phyloP scores from a whole-genome alignment of 2,329 filamentous ascomycete genomes.

The Fusarium sp. region DNA sequence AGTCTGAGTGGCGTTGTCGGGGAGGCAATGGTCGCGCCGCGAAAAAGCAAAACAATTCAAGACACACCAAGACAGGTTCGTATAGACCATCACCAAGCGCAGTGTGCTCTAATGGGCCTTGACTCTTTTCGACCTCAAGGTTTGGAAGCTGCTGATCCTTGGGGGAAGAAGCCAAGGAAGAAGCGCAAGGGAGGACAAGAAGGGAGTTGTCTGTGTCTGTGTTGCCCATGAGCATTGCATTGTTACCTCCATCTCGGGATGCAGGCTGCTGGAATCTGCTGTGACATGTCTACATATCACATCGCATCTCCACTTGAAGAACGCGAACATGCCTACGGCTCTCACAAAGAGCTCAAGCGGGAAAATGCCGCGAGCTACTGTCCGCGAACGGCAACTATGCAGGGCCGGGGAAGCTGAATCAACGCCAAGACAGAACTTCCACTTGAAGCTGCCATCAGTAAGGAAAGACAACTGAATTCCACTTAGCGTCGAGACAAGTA shows the following conservation, averaged over 20 bases:
- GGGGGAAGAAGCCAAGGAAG: constrained; percentile 6
- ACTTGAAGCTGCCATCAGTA: neutral
- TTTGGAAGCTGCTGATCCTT: constrained; percentile 31
- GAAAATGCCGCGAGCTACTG: constrained; percentile 26
- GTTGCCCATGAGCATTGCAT: constrained; percentile 11
- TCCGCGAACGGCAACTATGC: constrained; percentile 5
- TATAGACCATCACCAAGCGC: constrained; percentile 33
- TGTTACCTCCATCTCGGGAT: constrained; percentile 23
- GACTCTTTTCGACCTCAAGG: constrained; percentile 31
- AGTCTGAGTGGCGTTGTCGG: constrained; percentile 37
- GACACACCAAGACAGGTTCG: constrained; percentile 1
- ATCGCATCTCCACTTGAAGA: constrained; percentile 14
- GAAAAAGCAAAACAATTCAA: constrained; percentile 40
- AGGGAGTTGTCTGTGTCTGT: neutral
- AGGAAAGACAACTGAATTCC: constrained; percentile 17
- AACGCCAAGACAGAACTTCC: constrained; percentile 7
- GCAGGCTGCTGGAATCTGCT: constrained; percentile 11
- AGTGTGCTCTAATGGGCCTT: constrained; percentile 24
- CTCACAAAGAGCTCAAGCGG: constrained; percentile 26
- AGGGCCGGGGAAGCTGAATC: constrained; percentile 7
- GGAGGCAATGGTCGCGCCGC: constrained; percentile 38
- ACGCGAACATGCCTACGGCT: constrained; percentile 1
- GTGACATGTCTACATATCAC: constrained; percentile 11
- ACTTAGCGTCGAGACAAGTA: constrained; percentile 15
- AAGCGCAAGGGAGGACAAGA: constrained; percentile 29